These are phyloP conservation scores for Sedum album DNA, from an alignment of 164 flowering plant species.

Conservation along the genomic window DNA sequence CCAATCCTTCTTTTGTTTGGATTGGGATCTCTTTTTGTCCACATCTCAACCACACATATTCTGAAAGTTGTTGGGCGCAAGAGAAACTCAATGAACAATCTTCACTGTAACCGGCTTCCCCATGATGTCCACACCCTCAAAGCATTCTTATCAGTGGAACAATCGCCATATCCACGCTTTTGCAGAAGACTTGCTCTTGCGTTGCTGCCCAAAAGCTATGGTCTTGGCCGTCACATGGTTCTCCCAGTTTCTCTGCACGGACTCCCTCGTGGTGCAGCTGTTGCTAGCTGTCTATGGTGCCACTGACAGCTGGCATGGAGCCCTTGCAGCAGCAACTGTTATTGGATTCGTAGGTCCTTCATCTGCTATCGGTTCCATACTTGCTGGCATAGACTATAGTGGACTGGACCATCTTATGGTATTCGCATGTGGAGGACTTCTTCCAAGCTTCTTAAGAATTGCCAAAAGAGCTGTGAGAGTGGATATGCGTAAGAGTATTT, in stretches of 20 bases:
- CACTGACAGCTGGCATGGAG: constrained; percentile 79
- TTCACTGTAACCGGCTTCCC: constrained; percentile 36
- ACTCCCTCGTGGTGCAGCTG: constrained; percentile 93
- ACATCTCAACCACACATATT: constrained; percentile 36
- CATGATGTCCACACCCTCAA: constrained; percentile 20
- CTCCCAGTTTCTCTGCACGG: constrained; percentile 66
- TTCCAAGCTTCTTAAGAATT: constrained; percentile 59
- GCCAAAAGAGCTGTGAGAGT: constrained; percentile 46
- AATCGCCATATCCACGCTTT: constrained; percentile 24
- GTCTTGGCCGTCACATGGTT: constrained; percentile 85
- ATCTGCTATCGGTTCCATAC: constrained; percentile 86
- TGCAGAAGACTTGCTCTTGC: constrained; percentile 22
- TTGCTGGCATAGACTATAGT: constrained; percentile 79
- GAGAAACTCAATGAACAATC: constrained; percentile 34
- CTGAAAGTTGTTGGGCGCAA: constrained; percentile 40
- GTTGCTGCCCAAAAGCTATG: constrained; percentile 95
- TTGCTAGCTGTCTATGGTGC: constrained; percentile 91
- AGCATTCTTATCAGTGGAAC: constrained; percentile 8
- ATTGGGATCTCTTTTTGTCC: constrained; percentile 39
- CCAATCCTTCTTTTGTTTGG: constrained; percentile 43
- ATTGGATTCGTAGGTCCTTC: constrained; percentile 73
- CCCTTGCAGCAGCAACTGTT: constrained; percentile 64
- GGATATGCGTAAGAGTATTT: constrained; percentile 40
- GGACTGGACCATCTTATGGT: constrained; percentile 85
- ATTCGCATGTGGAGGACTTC: constrained; percentile 74